Percentiles rank a stretch among this genome's conserved stretches.
Evolutionary conservation across 768 basidiomycete genomes (phyloP).

Genomic region (Podaxis rugospora): DNA sequence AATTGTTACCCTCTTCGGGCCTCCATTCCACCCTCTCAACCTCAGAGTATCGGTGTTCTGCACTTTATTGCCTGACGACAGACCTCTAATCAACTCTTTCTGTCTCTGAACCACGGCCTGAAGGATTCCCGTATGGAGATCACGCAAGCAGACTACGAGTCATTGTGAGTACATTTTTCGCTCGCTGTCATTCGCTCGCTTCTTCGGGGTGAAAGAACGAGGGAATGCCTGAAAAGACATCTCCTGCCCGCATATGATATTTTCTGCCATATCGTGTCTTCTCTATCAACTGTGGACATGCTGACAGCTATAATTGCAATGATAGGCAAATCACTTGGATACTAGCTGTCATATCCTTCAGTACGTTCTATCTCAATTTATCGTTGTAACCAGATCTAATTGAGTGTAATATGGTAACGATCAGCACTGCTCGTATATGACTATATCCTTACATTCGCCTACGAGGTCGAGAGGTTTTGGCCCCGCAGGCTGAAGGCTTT

Average conservation of each 20-base stretch:
- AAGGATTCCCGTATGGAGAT: not conserved
- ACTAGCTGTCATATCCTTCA: constrained; percentile 1
- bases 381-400: not conserved
- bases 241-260: not conserved
- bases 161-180: not conserved
- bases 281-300: not conserved
- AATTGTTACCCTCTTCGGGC: too few species aligned
- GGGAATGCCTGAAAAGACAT: too few species aligned
- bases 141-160: not conserved
- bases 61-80: too few species aligned
- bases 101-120: not conserved
- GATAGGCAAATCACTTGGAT: constrained; percentile 1
- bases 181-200: not conserved
- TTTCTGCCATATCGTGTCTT: not conserved
- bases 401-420: not conserved
- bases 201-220: not conserved
- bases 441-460: constrained; percentile 2
- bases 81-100: too few species aligned
- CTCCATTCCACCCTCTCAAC: too few species aligned
- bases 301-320: not conserved
- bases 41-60: too few species aligned
- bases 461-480: constrained; percentile 9
- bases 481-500: not conserved
- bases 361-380: not conserved
- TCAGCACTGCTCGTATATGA: constrained; percentile 7